Conservation (phyloP, 495 filamentous ascomycete species). For the Penicillium canescens region DNA sequence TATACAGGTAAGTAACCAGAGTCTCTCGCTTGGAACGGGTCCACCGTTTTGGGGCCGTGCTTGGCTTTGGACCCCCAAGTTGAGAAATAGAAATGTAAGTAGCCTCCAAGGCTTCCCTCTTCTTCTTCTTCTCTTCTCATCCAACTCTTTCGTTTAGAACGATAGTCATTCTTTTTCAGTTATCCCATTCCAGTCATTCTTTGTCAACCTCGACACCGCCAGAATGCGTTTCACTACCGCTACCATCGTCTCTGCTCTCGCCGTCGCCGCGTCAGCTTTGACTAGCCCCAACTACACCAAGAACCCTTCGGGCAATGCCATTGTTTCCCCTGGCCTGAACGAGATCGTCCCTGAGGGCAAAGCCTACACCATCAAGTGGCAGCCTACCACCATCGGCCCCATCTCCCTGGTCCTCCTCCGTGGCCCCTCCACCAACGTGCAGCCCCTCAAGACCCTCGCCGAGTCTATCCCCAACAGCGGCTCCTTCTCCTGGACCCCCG, state of each 20-base stretch:
- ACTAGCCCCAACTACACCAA: constrained; percentile 49
- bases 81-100: constrained; percentile 12
- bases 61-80: background rate
- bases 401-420: constrained; percentile 64
- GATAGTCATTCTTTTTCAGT: constrained; percentile 15
- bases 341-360: constrained; percentile 55
- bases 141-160: constrained; percentile 13
- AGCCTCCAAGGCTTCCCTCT: constrained; percentile 28
- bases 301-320: constrained; percentile 57
- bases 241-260: constrained; percentile 48
- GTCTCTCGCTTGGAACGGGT: background rate
- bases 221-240: constrained; percentile 56
- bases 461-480: constrained; percentile 61
- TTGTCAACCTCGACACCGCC: constrained; percentile 16
- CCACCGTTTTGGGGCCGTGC: background rate
- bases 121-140: constrained; percentile 13
- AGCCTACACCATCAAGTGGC: constrained; percentile 64
- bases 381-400: constrained; percentile 41
- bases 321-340: constrained; percentile 50
- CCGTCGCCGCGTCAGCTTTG: constrained; percentile 53
- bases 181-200: constrained; percentile 26
- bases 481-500: constrained; percentile 56
- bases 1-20: background rate
- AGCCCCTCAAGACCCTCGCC: constrained; percentile 53
- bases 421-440: constrained; percentile 58